Conservation (phyloP, 1,284 basidiomycete species). For the Pisolithus thermaeus region DNA sequence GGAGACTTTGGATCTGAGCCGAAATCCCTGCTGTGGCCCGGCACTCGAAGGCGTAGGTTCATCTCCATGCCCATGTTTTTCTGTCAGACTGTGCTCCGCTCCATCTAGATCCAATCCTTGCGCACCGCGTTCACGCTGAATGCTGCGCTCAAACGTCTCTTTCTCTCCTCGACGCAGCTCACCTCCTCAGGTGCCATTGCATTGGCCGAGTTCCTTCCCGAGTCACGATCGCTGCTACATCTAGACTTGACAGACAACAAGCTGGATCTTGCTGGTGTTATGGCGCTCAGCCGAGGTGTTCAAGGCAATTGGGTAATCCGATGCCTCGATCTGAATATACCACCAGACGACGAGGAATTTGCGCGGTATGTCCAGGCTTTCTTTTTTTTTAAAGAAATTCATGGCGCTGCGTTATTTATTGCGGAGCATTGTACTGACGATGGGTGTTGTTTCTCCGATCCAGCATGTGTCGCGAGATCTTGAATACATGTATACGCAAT, state of each 20-base stretch:
- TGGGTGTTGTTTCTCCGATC: not conserved
- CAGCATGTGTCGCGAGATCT: constrained; percentile 72
- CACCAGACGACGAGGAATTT: constrained; percentile 83
- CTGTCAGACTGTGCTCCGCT: not conserved
- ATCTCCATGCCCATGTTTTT: not conserved
- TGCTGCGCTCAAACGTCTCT: constrained; percentile 86
- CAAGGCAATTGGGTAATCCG: constrained; percentile 81
- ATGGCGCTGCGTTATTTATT: not conserved
- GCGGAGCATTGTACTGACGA: not conserved
- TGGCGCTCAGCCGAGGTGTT: constrained; percentile 85
- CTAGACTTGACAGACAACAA: constrained; percentile 81
- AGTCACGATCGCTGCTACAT: constrained; percentile 82
- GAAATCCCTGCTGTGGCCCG: constrained; percentile 91
- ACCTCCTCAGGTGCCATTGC: constrained; percentile 87
- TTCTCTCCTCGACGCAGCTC: constrained; percentile 81
- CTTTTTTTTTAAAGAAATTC: too few species aligned
- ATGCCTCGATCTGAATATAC: constrained; percentile 91
- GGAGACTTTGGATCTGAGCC: constrained; percentile 90
- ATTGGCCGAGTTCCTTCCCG: constrained; percentile 93
- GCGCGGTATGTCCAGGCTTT: constrained; percentile 44
- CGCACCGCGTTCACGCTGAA: constrained; percentile 93
- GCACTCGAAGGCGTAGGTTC: constrained; percentile 74
- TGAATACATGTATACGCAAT: constrained; percentile 84
- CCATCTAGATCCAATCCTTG: constrained; percentile 71
- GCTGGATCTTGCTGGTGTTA: constrained; percentile 85